Base-by-base conservation (phyloP, 139 green algal genomes). In the Limnomonas spitsbergensis region DNA sequence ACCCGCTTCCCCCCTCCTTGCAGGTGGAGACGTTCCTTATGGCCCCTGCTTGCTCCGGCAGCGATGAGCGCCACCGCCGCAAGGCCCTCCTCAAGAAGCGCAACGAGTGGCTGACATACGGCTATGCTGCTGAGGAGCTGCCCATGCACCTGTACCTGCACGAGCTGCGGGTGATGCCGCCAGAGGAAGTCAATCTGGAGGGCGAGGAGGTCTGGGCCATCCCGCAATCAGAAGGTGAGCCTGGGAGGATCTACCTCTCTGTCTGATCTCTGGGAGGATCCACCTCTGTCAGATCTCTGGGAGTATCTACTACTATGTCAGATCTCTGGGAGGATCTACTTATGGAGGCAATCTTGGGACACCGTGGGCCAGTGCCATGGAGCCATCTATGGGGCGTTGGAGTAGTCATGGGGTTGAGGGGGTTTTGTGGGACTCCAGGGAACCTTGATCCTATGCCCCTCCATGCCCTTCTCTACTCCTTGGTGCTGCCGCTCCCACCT, bases 1-100 rank as follows among this genome's bases (percentile, higher is more conserved):
- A n/a, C 47, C 20, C 20, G 47, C 14, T 61, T 61, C 47, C 14
- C 14, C 20, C 14, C 47, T 61, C 20, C 47, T 61, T 61, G 40
- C 82, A 88, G 86, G 84, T 87, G 4, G 87, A 91, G 80, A 67
- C 71, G 4, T 91, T 91, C 84, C 78, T 91, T 52, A 38, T 91
- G 78, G 79, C 78, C 4, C 84, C 87, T 31, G 53, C 53, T 7
- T 66, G 75, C 27, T 53, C 71, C 52, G 85, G 83, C 38, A 3
- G 37, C 31, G 47, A 80, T 38, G 66, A 81, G 31, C 14, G 71
- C 1, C 38, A 35, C 2, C 66, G 87, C 1, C 78, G 82, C 3
- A 69, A 53, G 1, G 76, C 77, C 42, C 80, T 91, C 66, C 75
- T 91, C 42, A 37, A 66, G 1, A 78, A 77, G n/a, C 80, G 84